Percentiles rank a stretch among this genome's conserved stretches.
Evolutionary conservation across 176 grass and related monocot species (phyloP).

Genomic region (bread wheat (Triticum aestivum)): DNA sequence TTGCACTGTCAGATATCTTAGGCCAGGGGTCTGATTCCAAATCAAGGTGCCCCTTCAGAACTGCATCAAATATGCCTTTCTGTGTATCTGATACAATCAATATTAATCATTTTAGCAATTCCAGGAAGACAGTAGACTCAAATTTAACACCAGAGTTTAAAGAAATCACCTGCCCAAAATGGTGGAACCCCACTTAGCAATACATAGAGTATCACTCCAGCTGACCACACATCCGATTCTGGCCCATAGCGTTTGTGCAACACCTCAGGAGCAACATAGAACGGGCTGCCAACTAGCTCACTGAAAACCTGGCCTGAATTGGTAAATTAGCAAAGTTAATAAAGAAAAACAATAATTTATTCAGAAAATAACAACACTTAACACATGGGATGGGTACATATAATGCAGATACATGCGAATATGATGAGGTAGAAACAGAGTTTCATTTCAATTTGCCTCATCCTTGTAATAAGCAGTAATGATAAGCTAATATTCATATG

Average conservation of each 20-base stretch:
- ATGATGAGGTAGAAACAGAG: not conserved
- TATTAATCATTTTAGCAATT: constrained; percentile 24
- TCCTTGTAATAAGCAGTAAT: not conserved
- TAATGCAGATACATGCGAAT: not conserved
- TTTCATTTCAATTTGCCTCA: not conserved
- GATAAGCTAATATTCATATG: not conserved
- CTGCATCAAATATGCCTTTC: constrained; percentile 95
- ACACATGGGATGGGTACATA: not conserved
- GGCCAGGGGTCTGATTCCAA: constrained; percentile 87
- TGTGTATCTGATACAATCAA: constrained; percentile 57
- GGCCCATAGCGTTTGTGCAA: constrained; percentile 77
- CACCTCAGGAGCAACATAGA: constrained; percentile 90
- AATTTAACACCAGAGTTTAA: constrained; percentile 18
- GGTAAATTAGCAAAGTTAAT: not conserved
- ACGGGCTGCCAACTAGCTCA: constrained; percentile 86
- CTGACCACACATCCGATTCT: constrained; percentile 86
- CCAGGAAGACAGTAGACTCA: constrained; percentile 1
- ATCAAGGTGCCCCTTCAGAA: constrained; percentile 86
- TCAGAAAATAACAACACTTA: not conserved
- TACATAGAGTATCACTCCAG: constrained; percentile 86
- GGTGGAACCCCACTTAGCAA: constrained; percentile 87
- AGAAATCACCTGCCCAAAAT: constrained; percentile 78
- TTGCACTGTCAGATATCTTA: constrained; percentile 85
- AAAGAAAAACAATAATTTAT: not conserved
- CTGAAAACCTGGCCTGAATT: constrained; percentile 73